phyloP scores from a whole-genome alignment of 2,329 filamentous ascomycete genomes.

The Calonectria honghensis region DNA sequence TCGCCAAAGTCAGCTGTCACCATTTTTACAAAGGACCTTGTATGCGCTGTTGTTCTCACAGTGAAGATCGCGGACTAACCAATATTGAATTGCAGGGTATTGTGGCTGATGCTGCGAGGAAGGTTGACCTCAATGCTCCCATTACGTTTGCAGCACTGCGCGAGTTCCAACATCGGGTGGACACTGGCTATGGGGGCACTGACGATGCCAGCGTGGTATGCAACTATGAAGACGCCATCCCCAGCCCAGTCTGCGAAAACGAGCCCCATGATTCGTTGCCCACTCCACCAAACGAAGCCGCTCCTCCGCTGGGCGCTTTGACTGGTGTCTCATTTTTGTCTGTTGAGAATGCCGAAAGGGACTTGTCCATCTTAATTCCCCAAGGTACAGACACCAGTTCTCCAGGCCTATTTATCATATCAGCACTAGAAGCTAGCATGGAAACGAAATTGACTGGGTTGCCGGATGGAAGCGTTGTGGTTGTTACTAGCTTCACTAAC shows the following conservation, averaged over 20 bases:
- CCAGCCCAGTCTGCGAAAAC: not conserved
- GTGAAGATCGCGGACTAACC: not conserved
- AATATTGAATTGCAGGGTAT: not conserved
- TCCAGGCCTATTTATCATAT: not conserved
- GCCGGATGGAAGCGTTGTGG: conserved; percentile 3
- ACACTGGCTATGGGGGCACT: not conserved
- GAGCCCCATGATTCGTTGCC: not conserved
- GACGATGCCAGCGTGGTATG: conserved; percentile 1
- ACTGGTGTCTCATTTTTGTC: not conserved
- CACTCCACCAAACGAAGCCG: conserved; percentile 1
- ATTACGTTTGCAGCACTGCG: not conserved
- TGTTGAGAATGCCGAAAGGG: too few species aligned
- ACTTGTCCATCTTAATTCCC: too few species aligned
- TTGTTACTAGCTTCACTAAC: not conserved
- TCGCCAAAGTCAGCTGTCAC: conserved; percentile 7
- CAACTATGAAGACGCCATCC: conserved; percentile 1
- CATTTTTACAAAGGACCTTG: conserved; percentile 8
- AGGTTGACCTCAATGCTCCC: not conserved
- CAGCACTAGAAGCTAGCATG: not conserved
- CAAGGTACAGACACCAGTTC: too few species aligned
- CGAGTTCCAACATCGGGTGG: not conserved
- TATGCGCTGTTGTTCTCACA: not conserved
- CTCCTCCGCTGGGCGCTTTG: not conserved
- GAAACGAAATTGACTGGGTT: not conserved
- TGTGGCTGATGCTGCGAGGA: not conserved